Evolutionary conservation across 129 eudicot species (phyloP).

Genomic region (Flaveria brownii): DNA sequence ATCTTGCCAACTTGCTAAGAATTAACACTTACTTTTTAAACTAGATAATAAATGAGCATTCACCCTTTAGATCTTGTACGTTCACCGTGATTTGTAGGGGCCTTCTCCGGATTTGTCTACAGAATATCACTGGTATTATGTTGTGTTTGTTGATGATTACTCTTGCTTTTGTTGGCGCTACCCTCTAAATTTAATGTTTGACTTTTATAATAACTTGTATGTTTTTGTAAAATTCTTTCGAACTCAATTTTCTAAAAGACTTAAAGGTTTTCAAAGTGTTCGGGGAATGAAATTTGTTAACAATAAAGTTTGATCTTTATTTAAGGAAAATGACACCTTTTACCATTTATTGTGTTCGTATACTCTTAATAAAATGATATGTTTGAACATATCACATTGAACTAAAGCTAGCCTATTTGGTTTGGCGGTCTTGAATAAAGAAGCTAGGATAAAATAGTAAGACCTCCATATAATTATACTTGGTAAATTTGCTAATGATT

Average conservation of each 20-base stretch:
- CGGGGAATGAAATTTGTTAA: neutral
- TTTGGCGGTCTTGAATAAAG: neutral
- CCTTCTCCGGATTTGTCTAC: no score
- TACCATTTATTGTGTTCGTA: neutral
- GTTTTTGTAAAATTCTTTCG: no score
- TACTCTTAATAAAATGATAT: no score
- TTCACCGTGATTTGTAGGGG: no score
- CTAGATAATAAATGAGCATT: no score
- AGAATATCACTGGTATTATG: neutral
- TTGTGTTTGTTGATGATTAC: neutral
- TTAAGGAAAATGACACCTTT: neutral
- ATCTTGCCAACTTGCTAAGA: no score
- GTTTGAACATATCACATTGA: no score
- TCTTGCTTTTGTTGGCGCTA: neutral
- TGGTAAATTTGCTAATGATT: neutral
- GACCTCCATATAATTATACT: neutral
- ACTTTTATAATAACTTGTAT: neutral
- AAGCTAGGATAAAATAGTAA: neutral
- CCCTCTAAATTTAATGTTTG: neutral
- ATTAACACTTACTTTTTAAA: no score
- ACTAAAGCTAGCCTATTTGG: neutral
- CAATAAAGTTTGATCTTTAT: neutral
- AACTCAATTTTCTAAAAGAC: neutral
- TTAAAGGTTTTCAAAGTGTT: neutral
- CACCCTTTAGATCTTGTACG: no score